These are phyloP conservation scores for Spathaspora sp. DNA, from an alignment of 805 yeast species.

Conservation along the genomic window DNA sequence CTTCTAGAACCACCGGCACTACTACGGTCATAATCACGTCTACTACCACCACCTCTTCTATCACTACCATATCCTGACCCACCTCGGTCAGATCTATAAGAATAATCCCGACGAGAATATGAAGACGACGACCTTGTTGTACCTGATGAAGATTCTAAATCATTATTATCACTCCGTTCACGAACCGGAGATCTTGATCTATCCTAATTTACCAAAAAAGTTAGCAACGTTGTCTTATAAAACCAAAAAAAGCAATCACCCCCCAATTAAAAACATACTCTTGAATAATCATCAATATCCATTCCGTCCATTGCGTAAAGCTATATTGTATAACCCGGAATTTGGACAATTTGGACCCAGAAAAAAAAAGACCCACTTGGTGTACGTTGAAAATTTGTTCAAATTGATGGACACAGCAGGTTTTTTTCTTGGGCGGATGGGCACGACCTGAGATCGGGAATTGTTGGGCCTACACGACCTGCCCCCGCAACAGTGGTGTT, in stretches of 20 bases:
- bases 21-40: conserved; percentile 20
- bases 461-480: not conserved
- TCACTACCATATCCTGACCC: conserved; percentile 21
- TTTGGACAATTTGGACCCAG: not conserved
- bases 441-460: not conserved
- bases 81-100: conserved; percentile 10
- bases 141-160: not conserved
- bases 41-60: conserved; percentile 12
- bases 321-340: not conserved
- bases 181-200: conserved; percentile 30
- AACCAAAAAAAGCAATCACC: not conserved
- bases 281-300: conserved; percentile 61
- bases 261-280: conserved; percentile 42
- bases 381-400: not conserved
- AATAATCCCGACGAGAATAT: conserved; percentile 13
- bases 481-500: not conserved
- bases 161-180: conserved; percentile 6
- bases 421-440: not conserved
- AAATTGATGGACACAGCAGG: not conserved
- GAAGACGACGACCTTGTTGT: not conserved
- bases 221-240: conserved; percentile 8
- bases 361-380: not conserved
- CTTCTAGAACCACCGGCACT: conserved; percentile 20
- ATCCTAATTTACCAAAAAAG: conserved; percentile 30
- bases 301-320: conserved; percentile 48